These are phyloP conservation scores for Acacia confusa DNA, from an alignment of 306 rosid species.

Conservation along the genomic window DNA sequence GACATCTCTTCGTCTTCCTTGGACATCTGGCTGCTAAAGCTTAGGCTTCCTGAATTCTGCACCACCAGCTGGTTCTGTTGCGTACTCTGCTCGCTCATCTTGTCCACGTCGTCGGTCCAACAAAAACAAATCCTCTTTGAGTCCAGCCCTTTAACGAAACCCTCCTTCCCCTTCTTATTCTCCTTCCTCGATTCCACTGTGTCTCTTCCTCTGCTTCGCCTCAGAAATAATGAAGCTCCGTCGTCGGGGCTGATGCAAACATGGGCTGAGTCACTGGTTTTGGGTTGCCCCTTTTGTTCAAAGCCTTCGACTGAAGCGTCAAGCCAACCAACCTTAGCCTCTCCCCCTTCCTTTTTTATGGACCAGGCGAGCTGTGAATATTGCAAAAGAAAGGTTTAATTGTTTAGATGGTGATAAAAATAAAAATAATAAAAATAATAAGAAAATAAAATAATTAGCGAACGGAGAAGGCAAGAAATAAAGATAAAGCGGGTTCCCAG, in stretches of 20 bases:
- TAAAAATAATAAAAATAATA: neutral
- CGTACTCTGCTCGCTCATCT: slow-evolving; percentile 53
- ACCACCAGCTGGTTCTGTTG: slow-evolving; percentile 66
- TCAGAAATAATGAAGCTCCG: slow-evolving; percentile 54
- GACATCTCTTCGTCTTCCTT: slow-evolving; percentile 98
- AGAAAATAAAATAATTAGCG: neutral
- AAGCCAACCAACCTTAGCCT: slow-evolving; percentile 35
- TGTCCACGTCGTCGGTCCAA: slow-evolving; percentile 17
- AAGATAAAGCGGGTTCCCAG: slow-evolving; percentile 2
- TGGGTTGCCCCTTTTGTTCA: slow-evolving; percentile 26
- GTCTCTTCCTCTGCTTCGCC: slow-evolving; percentile 35
- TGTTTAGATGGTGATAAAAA: too few relatives aligned
- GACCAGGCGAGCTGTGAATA: slow-evolving; percentile 15
- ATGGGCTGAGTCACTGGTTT: slow-evolving; percentile 23
- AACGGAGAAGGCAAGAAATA: neutral
- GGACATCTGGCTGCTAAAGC: slow-evolving; percentile 90
- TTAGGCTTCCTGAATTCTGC: slow-evolving; percentile 78
- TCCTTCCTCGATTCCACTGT: neutral
- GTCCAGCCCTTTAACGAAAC: neutral
- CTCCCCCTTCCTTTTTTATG: slow-evolving; percentile 32
- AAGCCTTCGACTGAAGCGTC: slow-evolving; percentile 5
- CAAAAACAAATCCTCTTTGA: neutral
- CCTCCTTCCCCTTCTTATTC: neutral
- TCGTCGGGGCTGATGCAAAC: slow-evolving; percentile 34
- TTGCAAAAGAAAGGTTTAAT: neutral